Conservation (phyloP, 352 stramenopile species). For the Pythium insidiosum region DNA sequence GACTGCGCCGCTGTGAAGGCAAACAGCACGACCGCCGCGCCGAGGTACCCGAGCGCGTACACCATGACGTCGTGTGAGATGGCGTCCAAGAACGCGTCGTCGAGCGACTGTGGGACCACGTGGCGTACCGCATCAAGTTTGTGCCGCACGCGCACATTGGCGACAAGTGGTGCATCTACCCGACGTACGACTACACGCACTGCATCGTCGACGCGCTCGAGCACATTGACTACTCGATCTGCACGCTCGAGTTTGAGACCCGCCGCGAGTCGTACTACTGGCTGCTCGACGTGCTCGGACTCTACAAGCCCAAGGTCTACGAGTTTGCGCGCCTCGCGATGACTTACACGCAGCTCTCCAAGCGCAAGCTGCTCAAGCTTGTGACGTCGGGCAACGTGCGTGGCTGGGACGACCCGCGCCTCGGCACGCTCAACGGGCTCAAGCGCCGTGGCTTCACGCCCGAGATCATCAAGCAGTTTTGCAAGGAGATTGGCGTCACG, state of each 20-base stretch:
- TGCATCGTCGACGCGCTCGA: slow-evolving; percentile 97
- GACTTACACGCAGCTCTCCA: slow-evolving; percentile 98
- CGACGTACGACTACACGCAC: slow-evolving; percentile 99
- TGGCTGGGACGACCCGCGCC: slow-evolving; percentile 94
- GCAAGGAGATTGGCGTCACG: slow-evolving; percentile 81
- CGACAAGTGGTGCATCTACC: slow-evolving; percentile 99
- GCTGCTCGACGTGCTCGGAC: slow-evolving; percentile 94
- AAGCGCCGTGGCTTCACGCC: slow-evolving; percentile 80
- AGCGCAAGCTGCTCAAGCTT: slow-evolving; percentile 97
- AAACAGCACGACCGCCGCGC: slow-evolving; percentile 20
- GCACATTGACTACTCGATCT: slow-evolving; percentile 99
- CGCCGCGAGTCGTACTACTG: slow-evolving; percentile 98
- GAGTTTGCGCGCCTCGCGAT: slow-evolving; percentile 96
- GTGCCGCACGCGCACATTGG: slow-evolving; percentile 96
- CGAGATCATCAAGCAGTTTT: slow-evolving; percentile 84
- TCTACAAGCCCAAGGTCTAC: slow-evolving; percentile 98
- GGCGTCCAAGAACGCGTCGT: slow-evolving; percentile 18
- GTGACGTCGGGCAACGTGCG: slow-evolving; percentile 90
- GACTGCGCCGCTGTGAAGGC: slow-evolving; percentile 16
- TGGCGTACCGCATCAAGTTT: slow-evolving; percentile 99
- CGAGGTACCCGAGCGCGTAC: slow-evolving; percentile 31
- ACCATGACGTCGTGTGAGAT: slow-evolving; percentile 23
- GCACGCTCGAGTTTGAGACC: slow-evolving; percentile 99
- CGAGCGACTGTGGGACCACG: slow-evolving; percentile 88
- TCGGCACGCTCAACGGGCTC: slow-evolving; percentile 96